Evolutionary conservation across 495 filamentous ascomycete species (phyloP), one percentile per base, ranked within the genome.

Genomic region (Trichoderma parareesei): DNA sequence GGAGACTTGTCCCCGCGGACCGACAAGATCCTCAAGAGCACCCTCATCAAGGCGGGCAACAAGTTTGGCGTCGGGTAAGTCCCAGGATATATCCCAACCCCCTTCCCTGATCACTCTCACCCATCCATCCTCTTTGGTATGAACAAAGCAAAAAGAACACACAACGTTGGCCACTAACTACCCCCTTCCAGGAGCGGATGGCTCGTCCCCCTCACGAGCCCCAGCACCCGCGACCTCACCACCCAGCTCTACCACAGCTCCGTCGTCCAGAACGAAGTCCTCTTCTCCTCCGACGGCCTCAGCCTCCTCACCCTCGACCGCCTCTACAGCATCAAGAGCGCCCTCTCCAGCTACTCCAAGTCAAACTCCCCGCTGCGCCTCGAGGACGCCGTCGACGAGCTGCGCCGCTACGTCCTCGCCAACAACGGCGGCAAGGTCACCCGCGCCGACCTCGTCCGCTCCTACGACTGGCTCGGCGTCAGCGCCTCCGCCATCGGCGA

Each of bases 251-350:
- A 89, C 38, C 78, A 84, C 42, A 83, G 86, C 61, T 90, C 88
- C 9, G 79, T 90, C 37, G 69, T 79, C 53, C 88, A 90, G 69
- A 87, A 90, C 68, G 85, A 89, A 61, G 76, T 87, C 40, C 75
- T 91, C 64, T 91, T 88, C 77, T 82, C 84, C 38, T 84, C 86
- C n/a, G 87, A 88, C 59, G 86, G 85, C 43, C 75, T 92, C 40
- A 88, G 84, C 1, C 72, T 91, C 40, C 74, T 91, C 0, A 85
- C 83, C 16, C 81, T 91, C 53, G 88, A 92, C 72, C 82, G 87
- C 64, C 77, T 90, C 69, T 90, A 90, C 74, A 89, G 84, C 53
- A 87, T 92, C 77, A 89, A 90, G 69, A 80, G 82, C 41, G 79
- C 84, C 5, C 78, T 90, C 3, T 82, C 84, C 64, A 78, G 82